Evolutionary conservation across 192 early-diverging fungal species (phyloP).

Genomic region (Spinellus fusiger): DNA sequence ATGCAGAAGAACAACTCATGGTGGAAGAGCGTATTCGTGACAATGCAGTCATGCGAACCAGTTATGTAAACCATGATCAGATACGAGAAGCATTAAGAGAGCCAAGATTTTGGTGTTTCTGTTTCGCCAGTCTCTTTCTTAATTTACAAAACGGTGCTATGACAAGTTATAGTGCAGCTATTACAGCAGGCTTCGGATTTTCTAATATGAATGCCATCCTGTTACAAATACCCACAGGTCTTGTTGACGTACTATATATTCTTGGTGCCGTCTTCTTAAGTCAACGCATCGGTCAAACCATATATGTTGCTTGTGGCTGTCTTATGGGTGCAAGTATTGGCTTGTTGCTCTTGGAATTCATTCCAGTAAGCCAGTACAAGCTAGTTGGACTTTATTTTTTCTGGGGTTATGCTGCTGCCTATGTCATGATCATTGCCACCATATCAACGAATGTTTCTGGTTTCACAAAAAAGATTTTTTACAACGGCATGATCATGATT

Average conservation of each 20-base stretch:
- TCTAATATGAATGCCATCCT: conserved; percentile 7
- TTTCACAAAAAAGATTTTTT: conserved; percentile 22
- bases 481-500: conserved; percentile 3
- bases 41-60: conserved; percentile 14
- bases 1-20: conserved; percentile 20
- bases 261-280: not conserved
- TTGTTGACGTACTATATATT: not conserved
- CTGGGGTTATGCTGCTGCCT: conserved; percentile 6
- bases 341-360: not conserved
- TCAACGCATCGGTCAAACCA: not conserved
- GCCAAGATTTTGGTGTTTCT: conserved; percentile 11
- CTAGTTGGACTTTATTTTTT: conserved; percentile 4
- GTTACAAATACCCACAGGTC: not conserved
- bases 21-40: conserved; percentile 22
- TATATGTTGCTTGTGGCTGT: not conserved
- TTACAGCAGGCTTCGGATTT: not conserved
- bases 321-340: not conserved
- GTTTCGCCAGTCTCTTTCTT: conserved; percentile 4
- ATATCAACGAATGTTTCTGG: conserved; percentile 18
- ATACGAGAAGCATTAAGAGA: conserved; percentile 17
- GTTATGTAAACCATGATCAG: conserved; percentile 9
- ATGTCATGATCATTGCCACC: conserved; percentile 3
- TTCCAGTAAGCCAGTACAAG: not conserved
- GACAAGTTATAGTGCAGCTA: conserved; percentile 6
- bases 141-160: conserved; percentile 23